Evolutionary conservation across 805 yeast genomes (phyloP), one percentile per base, ranked within the genome.

Genomic region (Candida montana): DNA sequence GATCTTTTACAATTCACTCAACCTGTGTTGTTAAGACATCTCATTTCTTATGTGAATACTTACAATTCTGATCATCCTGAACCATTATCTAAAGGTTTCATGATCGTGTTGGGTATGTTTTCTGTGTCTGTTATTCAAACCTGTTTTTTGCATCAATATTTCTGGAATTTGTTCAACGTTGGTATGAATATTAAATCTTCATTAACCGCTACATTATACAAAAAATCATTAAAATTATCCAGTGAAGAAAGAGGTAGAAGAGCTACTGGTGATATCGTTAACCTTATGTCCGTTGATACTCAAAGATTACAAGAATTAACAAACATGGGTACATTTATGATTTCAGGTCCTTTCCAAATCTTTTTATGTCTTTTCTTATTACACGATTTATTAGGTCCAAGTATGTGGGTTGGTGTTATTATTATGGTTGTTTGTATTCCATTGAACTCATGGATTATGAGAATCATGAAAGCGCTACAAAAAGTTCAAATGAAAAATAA

Each of bases 351-450:
- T 1, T 83, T 89, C 64, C 96, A 90, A 64, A 79, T 90, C 50
- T 55, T 72, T 19, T 63, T 90, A 43, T 88, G 97, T 69, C 69
- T 90, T 47, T 61, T 72, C 33, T 81, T 93, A 1, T 69, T 90
- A 40, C 76, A 88, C 61, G 73, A 75, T 4, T 64, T 90, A 34
- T 63, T 90, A 43, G 96, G 96, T 29, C 77, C 80, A 45, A 76
- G 93, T n/a, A 89, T 90, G 95, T 87, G 96, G 95, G 83, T 95
- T 32, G 98, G 98, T 61, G 95, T 91, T 12, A 63, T 74, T 26
- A 79, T 91, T 44, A 78, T 90, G 77, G 57, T 80, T 3, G 54
- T 88, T 24, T 79, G 88, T 75, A 78, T 89, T 50, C 96, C 96
- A 5, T 55, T 87, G 37, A 89, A 90, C 57, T 81, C 87, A 3